Conservation (phyloP, 2,329 filamentous ascomycete species). For the Calonectria ilicicola region DNA sequence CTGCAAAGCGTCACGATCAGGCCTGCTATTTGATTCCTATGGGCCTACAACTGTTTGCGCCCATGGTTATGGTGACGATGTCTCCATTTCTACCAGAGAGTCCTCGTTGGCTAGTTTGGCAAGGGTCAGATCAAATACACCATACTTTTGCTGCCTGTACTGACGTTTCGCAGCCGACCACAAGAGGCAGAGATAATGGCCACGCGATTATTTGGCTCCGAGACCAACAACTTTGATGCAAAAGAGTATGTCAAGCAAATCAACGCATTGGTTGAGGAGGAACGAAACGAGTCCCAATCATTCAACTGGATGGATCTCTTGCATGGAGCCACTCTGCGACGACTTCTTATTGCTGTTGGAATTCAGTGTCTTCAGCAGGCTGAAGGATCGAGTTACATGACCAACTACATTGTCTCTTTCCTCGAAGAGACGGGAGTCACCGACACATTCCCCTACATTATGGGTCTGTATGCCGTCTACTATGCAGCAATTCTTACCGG, state of each 20-base stretch:
- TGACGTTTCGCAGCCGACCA: not conserved
- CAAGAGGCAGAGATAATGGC: not conserved
- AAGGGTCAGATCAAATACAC: not conserved
- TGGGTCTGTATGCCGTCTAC: not conserved
- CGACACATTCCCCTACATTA: not conserved
- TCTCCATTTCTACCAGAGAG: not conserved
- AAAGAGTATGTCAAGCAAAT: not conserved
- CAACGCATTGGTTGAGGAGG: not conserved
- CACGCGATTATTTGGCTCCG: not conserved
- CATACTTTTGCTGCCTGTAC: rapidly evolving
- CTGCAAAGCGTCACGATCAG: not conserved
- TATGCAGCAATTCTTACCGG: not conserved
- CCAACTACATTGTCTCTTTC: not conserved
- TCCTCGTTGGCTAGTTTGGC: not conserved
- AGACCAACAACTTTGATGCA: not conserved
- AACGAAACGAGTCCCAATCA: not conserved
- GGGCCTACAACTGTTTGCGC: not conserved
- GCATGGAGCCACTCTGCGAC: not conserved
- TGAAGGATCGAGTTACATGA: not conserved
- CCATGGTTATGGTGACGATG: not conserved
- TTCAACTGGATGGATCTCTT: not conserved
- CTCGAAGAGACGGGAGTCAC: not conserved
- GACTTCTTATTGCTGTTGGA: not conserved
- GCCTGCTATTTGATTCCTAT: not conserved
- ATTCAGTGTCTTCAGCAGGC: not conserved